Evolutionary conservation across 441 rosid genomes (phyloP), one percentile per base, ranked within the genome.

Genomic region (Codiaeum variegatum): DNA sequence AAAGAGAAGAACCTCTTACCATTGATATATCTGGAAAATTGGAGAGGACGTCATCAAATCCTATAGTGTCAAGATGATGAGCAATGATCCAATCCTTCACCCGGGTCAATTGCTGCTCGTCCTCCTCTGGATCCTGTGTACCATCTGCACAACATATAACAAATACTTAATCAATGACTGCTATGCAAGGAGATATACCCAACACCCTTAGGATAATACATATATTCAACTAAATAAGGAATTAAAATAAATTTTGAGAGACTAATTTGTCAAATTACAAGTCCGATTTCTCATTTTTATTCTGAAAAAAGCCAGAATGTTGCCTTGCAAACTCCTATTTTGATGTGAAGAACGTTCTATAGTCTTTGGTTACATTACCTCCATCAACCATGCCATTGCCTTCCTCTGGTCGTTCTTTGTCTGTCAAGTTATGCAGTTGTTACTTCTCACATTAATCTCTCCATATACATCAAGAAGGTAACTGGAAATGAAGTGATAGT

Each of bases 81-180:
- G 81, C 69, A 73, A 65, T 81, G 72, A 90, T 83, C 99, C 99
- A 94, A 29, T 88, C 86, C 83, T 90, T 94, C 74, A 92, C 93
- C 81, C 92, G 88, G 69, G 76, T 80, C 74, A 90, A 75, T 77
- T 92, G 94, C 58, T 85, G 88, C 78, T 91, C 98, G 79, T 88
- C 89, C 85, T 90, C 99, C 74, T 68, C 79, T 2, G 92, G 88
- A 80, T 94, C 98, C 85, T 90, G 94, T 69, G 99, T 92, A 76
- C 80, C 80, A 79, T 88, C 98, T 91, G 83, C 78, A 69, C 58
- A 61, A 72, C 26, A 72, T 44, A 59, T 16, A 49, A 78, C 26
- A 78, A 66, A 64, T n/a, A 31, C 72, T 68, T 54, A 8, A 11
- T 42, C 4, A 18, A 16, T 55, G 32, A 51, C n/a, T 13, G 26